These are phyloP conservation scores for Metschnikowia reukaufii DNA, from an alignment of 805 yeast genomes.

Conservation along the genomic window DNA sequence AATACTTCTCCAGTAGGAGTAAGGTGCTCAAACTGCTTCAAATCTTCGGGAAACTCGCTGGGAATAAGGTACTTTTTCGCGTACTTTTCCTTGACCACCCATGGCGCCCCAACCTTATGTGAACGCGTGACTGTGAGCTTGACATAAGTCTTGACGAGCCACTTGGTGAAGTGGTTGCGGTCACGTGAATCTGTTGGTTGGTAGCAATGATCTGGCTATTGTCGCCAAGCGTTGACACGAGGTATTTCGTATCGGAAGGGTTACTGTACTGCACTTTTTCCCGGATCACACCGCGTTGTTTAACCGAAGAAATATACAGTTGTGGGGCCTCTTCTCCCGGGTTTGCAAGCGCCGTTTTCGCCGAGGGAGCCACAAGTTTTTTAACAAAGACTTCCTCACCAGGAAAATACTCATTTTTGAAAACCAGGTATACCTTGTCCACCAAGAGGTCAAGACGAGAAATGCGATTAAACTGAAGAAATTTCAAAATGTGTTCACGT, in stretches of 20 bases:
- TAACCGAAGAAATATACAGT: conserved; percentile 21
- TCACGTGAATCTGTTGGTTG: conserved; percentile 75
- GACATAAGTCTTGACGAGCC: conserved; percentile 84
- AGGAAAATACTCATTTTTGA: conserved; percentile 84
- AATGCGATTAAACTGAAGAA: conserved; percentile 75
- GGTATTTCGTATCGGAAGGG: conserved; percentile 54
- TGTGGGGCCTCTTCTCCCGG: conserved; percentile 4
- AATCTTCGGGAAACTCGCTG: conserved; percentile 55
- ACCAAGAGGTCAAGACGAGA: conserved; percentile 84
- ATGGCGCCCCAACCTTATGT: conserved; percentile 87
- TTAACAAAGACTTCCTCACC: conserved; percentile 79
- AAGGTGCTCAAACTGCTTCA: conserved; percentile 36
- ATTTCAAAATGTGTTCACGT: conserved; percentile 87
- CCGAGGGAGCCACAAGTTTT: conserved; percentile 11
- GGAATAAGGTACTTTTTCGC: conserved; percentile 70
- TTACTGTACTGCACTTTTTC: conserved; percentile 81
- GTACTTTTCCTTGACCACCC: conserved; percentile 83
- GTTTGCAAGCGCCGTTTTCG: conserved; percentile 1
- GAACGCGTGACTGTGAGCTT: conserved; percentile 77
- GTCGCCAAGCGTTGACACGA: conserved; percentile 59
- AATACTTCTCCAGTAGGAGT: conserved; percentile 20
- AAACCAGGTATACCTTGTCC: conserved; percentile 76
- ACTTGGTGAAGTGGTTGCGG: conserved; percentile 83
- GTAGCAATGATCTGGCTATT: conserved; percentile 67
- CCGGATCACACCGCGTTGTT: conserved; percentile 62